Conservation (phyloP, 495 filamentous ascomycete genomes). For the Elasticomyces elasticus region DNA sequence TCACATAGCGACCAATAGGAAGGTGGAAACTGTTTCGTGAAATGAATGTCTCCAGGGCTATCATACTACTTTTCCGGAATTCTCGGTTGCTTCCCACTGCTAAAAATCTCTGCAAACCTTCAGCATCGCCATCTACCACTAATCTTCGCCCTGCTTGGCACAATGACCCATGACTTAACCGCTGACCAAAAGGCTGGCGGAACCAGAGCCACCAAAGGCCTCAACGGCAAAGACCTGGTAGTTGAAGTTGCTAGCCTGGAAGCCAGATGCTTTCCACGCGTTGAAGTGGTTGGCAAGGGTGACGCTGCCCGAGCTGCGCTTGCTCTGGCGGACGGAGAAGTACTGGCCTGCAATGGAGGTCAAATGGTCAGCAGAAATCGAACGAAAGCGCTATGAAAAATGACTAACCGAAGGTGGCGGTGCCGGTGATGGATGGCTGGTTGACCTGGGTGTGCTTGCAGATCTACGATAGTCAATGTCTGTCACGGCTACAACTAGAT, state of each 20-base stretch:
- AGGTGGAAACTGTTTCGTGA: too few species aligned
- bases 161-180: too few species aligned
- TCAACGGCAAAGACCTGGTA: constrained; percentile 29
- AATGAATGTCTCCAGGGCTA: too few species aligned
- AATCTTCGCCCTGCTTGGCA: too few species aligned
- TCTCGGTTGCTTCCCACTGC: too few species aligned
- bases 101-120: too few species aligned
- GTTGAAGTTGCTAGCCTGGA: constrained; percentile 34
- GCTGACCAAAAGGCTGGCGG: constrained; percentile 8
- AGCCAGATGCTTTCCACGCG: constrained; percentile 45
- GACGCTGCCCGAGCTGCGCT: constrained; percentile 42
- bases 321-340: constrained; percentile 43
- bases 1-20: too few species aligned
- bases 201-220: constrained; percentile 18
- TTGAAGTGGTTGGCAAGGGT: constrained; percentile 51
- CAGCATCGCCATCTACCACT: too few species aligned
- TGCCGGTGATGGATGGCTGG: constrained; percentile 48
- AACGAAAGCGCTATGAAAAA: too few species aligned
- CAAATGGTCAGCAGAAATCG: too few species aligned
- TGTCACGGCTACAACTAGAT: constrained; percentile 26
- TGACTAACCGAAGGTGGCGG: constrained; percentile 44
- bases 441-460: constrained; percentile 36
- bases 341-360: too few species aligned
- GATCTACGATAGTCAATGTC: neutral
- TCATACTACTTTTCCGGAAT: too few species aligned